A percentile compares a stretch with the other conserved stretches of the same genome.
phyloP scores from a whole-genome alignment of 768 basidiomycete genomes.

The Agrocybe pediades region DNA sequence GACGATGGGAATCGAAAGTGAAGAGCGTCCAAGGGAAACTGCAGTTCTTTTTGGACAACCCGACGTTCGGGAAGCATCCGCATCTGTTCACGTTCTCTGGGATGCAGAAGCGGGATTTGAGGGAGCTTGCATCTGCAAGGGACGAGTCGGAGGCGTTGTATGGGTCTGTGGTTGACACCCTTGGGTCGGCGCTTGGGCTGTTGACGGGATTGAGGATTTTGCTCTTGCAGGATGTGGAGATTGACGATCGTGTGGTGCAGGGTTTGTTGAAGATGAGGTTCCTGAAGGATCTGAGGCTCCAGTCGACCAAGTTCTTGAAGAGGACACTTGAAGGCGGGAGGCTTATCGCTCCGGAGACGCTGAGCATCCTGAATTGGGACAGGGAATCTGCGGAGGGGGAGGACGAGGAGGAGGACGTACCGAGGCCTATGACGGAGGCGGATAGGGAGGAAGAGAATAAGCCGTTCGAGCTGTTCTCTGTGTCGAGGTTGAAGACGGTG shows the following conservation, averaged over 20 bases:
- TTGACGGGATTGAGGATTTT: not conserved
- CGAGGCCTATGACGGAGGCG: too few relatives aligned
- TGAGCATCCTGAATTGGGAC: conserved; percentile 5
- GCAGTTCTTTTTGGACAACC: not conserved
- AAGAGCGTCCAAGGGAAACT: not conserved
- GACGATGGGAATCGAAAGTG: not conserved
- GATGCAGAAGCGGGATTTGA: not conserved
- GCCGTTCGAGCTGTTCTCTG: conserved; percentile 1
- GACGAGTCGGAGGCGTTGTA: not conserved
- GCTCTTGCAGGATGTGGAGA: conserved; percentile 1
- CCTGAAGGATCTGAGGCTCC: not conserved
- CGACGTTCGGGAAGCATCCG: not conserved
- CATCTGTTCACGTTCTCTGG: conserved; percentile 2
- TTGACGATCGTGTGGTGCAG: not conserved
- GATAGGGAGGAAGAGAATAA: too few relatives aligned
- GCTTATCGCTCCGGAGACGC: not conserved
- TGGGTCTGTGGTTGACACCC: not conserved
- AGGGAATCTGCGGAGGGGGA: not conserved
- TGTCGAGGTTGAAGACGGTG: not conserved
- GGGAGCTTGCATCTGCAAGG: not conserved
- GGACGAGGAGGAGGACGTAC: too few relatives aligned
- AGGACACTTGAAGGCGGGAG: not conserved
- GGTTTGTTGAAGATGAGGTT: not conserved
- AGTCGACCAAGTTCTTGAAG: not conserved
- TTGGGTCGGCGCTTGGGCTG: not conserved